Evolutionary conservation across 2,329 filamentous ascomycete species (phyloP).

Genomic region (Grosmannia serpens): DNA sequence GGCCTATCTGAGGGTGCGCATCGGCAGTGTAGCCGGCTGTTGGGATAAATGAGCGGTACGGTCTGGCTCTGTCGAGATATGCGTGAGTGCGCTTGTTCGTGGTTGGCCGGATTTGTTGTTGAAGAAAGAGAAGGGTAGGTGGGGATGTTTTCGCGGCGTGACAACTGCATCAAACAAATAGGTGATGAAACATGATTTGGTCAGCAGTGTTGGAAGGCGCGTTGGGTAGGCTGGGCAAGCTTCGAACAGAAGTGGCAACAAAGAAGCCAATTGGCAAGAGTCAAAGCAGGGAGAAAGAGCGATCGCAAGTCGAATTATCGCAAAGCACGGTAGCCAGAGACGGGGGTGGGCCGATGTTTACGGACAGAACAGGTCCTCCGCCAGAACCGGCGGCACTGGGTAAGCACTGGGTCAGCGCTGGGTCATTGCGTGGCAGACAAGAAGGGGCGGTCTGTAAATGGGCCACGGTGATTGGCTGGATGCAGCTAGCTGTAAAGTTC

Average conservation of each 20-base stretch:
- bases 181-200: background rate
- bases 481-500: background rate
- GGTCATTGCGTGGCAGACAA: background rate
- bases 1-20: background rate
- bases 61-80: background rate
- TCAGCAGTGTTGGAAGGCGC: background rate
- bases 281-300: background rate
- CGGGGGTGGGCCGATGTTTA: background rate
- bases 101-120: background rate
- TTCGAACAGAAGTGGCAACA: background rate
- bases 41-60: too few species aligned
- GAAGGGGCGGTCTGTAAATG: too few species aligned
- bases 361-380: background rate
- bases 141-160: background rate
- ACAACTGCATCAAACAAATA: background rate
- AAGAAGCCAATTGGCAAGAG: background rate
- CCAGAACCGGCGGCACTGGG: background rate
- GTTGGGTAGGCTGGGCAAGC: background rate
- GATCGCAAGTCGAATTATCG: background rate
- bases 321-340: background rate
- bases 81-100: background rate
- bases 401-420: background rate
- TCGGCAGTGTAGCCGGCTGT: background rate
- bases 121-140: background rate
- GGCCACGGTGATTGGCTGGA: background rate